These are phyloP conservation scores for Alternaria infectoria DNA, from an alignment of 2,329 filamentous ascomycete genomes.

Conservation along the genomic window DNA sequence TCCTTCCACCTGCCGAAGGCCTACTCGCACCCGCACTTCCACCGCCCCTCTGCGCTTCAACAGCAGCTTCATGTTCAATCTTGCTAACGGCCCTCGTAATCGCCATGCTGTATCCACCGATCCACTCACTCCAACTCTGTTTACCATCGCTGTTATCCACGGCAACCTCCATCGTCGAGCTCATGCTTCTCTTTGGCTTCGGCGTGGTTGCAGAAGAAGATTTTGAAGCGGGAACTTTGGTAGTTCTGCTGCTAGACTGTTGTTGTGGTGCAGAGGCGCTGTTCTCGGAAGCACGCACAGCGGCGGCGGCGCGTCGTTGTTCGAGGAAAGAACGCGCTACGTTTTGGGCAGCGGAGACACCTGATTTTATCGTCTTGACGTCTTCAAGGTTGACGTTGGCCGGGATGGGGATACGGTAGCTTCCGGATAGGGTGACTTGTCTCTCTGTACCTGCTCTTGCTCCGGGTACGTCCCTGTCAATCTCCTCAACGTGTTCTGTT, in stretches of 20 bases:
- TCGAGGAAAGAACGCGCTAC: constrained; percentile 43
- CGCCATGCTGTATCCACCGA: constrained; percentile 47
- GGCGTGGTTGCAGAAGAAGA: not conserved
- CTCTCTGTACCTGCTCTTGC: constrained; percentile 19
- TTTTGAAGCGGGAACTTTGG: constrained; percentile 1
- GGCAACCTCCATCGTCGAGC: constrained; percentile 22
- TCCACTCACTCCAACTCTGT: constrained; percentile 47
- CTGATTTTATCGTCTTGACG: constrained; percentile 43
- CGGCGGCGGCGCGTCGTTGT: constrained; percentile 28
- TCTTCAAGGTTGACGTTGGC: constrained; percentile 39
- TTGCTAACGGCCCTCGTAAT: constrained; percentile 45
- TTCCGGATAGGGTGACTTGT: constrained; percentile 44
- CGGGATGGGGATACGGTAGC: constrained; percentile 47
- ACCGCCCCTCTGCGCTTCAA: constrained; percentile 33
- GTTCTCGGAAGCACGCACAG: constrained; percentile 11
- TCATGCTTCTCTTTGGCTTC: constrained; percentile 12
- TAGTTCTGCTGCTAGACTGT: not conserved
- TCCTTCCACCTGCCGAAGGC: not conserved
- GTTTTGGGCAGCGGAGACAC: constrained; percentile 43
- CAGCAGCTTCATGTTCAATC: constrained; percentile 45
- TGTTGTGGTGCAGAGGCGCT: not conserved
- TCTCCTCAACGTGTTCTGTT: constrained; percentile 37
- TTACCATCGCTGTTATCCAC: constrained; percentile 23
- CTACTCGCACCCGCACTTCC: not conserved
- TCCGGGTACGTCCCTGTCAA: constrained; percentile 22